Percentiles rank a stretch among this genome's conserved stretches.
Evolutionary conservation across 495 filamentous ascomycete genomes (phyloP).

Genomic region (Neurospora sublineolata): DNA sequence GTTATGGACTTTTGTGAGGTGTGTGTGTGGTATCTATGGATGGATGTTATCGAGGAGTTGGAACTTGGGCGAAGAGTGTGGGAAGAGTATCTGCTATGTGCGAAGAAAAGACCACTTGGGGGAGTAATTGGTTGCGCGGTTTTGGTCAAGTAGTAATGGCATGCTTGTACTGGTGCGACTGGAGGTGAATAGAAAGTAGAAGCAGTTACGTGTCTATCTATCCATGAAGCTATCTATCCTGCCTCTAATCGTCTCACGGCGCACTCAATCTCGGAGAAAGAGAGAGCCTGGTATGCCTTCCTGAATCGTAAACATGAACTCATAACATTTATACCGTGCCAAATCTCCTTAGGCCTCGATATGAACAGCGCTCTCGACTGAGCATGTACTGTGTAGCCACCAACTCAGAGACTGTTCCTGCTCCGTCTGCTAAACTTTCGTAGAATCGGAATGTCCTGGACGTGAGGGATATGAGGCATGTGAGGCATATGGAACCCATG

Average conservation of each 20-base stretch:
- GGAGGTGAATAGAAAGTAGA: not conserved
- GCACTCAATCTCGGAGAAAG: not conserved
- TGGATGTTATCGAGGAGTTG: not conserved
- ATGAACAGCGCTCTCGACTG: not conserved
- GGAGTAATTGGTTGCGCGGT: not conserved
- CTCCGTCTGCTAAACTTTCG: not conserved
- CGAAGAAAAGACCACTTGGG: too few relatives aligned
- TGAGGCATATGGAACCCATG: not conserved
- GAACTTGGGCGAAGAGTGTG: too few relatives aligned
- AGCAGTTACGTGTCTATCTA: not conserved
- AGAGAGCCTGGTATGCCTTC: not conserved
- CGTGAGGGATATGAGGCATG: not conserved
- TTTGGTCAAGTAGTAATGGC: not conserved
- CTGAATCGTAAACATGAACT: not conserved
- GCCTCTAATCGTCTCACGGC: too few relatives aligned
- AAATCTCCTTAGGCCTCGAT: not conserved
- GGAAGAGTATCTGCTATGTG: not conserved
- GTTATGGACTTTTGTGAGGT: not conserved
- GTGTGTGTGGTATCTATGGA: not conserved
- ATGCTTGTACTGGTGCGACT: not conserved
- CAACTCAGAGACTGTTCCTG: not conserved
- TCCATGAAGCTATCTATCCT: not conserved
- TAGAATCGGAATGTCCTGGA: not conserved
- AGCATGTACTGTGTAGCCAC: not conserved
- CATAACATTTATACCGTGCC: not conserved